Conservation (phyloP, 2,329 filamentous ascomycete genomes). For the Bimuria novae-zelandiae region DNA sequence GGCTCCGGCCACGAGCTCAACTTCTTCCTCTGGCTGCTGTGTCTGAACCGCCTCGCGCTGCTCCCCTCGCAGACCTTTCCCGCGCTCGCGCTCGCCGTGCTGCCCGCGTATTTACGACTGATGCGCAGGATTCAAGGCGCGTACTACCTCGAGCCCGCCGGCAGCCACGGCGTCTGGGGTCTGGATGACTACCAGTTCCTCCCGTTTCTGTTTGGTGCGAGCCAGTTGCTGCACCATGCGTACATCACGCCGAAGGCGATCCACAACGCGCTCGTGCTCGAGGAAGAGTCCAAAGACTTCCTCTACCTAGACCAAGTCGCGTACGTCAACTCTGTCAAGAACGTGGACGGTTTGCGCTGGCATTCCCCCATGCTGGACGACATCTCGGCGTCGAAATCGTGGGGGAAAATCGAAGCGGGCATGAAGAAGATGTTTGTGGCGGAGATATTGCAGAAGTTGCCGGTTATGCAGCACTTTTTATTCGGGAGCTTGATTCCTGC, state of each 20-base stretch:
- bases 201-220: slow-evolving; percentile 56
- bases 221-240: slow-evolving; percentile 67
- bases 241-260: slow-evolving; percentile 63
- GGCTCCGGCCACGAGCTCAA: slow-evolving; percentile 97
- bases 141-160: slow-evolving; percentile 88
- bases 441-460: slow-evolving; percentile 89
- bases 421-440: slow-evolving; percentile 97
- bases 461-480: slow-evolving; percentile 98
- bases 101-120: slow-evolving; percentile 78
- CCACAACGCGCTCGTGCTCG: slow-evolving; percentile 84
- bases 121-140: slow-evolving; percentile 89
- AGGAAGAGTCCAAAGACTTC: slow-evolving; percentile 82
- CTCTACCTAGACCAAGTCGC: slow-evolving; percentile 90
- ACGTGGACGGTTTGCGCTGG: slow-evolving; percentile 91
- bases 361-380: slow-evolving; percentile 98
- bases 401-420: slow-evolving; percentile 89
- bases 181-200: slow-evolving; percentile 60
- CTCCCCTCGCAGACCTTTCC: slow-evolving; percentile 71
- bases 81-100: slow-evolving; percentile 75
- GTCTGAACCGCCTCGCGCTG: slow-evolving; percentile 77
- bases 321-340: slow-evolving; percentile 97
- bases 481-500: slow-evolving; percentile 87
- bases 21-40: slow-evolving; percentile 96
- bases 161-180: slow-evolving; percentile 58
- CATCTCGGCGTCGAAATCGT: slow-evolving; percentile 86